These are phyloP conservation scores for Sabuloglossum arenarium DNA, from an alignment of 495 filamentous ascomycete genomes.

Conservation along the genomic window DNA sequence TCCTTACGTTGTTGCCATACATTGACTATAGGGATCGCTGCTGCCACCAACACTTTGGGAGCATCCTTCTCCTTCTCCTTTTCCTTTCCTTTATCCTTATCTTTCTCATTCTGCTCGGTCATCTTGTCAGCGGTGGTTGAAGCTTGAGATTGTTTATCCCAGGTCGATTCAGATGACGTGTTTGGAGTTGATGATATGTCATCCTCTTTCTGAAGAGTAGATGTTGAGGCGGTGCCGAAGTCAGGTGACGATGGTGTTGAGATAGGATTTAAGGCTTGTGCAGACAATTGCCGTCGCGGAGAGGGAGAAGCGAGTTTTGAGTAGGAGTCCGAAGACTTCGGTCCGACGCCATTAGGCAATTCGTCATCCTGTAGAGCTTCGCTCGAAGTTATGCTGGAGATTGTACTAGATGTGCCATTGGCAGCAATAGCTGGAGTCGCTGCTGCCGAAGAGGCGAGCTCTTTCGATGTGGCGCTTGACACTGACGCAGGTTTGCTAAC, in stretches of 20 bases:
- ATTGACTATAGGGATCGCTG: conserved; percentile 64
- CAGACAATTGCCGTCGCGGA: conserved; percentile 16
- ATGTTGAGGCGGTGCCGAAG: conserved; percentile 40
- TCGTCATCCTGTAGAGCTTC: not conserved
- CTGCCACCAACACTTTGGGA: conserved; percentile 52
- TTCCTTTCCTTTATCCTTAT: conserved; percentile 20
- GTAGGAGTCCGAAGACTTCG: not conserved
- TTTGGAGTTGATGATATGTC: conserved; percentile 45
- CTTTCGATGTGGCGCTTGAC: not conserved
- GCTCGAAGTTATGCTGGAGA: not conserved
- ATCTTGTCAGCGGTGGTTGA: conserved; percentile 21
- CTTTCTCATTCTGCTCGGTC: conserved; percentile 23
- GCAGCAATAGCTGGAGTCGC: not conserved
- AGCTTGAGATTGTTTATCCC: conserved; percentile 45
- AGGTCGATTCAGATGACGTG: conserved; percentile 37
- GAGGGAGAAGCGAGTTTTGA: conserved; percentile 11
- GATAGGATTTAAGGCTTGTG: conserved; percentile 2
- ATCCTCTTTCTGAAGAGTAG: conserved; percentile 47
- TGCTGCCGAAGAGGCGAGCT: not conserved
- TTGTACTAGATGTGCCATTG: not conserved
- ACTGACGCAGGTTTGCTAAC: conserved; percentile 1
- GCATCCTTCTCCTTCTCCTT: conserved; percentile 25
- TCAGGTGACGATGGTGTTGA: conserved; percentile 49
- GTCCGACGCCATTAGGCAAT: not conserved
- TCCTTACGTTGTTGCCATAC: conserved; percentile 63